phyloP scores from a whole-genome alignment of 495 filamentous ascomycete genomes.

The Alectoria sarmentosa region DNA sequence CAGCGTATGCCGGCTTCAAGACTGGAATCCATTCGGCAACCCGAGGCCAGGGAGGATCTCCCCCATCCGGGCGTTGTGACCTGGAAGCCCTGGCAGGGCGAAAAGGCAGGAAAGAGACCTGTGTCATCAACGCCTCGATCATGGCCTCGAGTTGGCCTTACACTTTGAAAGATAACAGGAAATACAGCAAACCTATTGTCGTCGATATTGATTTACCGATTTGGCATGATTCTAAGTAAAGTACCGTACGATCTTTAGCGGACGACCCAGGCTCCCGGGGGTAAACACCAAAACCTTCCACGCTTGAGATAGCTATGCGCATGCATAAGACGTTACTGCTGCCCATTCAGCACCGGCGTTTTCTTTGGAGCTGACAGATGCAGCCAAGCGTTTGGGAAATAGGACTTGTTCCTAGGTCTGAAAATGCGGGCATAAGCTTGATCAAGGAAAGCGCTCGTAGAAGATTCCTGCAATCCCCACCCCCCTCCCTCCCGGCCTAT shows the following conservation, averaged over 20 bases:
- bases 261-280: not conserved
- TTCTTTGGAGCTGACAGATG: not conserved
- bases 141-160: slow-evolving; percentile 61
- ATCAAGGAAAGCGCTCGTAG: not conserved
- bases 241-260: not conserved
- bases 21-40: slow-evolving; percentile 8
- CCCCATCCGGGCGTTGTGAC: slow-evolving; percentile 36
- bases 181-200: slow-evolving; percentile 67
- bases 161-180: slow-evolving; percentile 42
- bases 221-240: not conserved
- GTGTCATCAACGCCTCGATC: slow-evolving; percentile 70
- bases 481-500: not conserved
- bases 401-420: not conserved
- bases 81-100: slow-evolving; percentile 36
- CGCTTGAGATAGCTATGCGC: slow-evolving; percentile 3
- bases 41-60: slow-evolving; percentile 34
- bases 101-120: slow-evolving; percentile 58
- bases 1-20: not conserved
- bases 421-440: not conserved
- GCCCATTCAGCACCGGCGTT: not conserved
- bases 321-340: not conserved
- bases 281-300: not conserved
- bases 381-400: not conserved
- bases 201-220: slow-evolving; percentile 69
- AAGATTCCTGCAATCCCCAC: no score